These are phyloP conservation scores for Chlorella vulgaris DNA, from an alignment of 139 green algal genomes.

Conservation along the genomic window DNA sequence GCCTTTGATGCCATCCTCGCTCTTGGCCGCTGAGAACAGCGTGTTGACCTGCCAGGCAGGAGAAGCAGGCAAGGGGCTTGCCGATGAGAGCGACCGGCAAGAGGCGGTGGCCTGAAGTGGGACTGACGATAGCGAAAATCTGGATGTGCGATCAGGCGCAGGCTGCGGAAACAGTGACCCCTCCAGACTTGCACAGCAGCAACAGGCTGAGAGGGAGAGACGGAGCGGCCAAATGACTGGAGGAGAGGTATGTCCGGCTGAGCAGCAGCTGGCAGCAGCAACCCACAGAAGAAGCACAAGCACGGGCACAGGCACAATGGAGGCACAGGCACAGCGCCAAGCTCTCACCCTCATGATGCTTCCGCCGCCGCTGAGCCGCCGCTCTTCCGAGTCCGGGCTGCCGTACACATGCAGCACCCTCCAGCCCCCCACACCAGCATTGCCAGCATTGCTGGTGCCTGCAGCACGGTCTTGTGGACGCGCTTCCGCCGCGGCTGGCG, in stretches of 20 bases:
- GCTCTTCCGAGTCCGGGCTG: conserved; percentile 16
- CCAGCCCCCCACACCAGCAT: conserved; percentile 22
- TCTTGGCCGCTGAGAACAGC: conserved; percentile 43
- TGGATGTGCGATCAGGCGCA: no score
- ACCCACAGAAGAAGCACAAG: no score
- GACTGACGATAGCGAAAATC: no score
- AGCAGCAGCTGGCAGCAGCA: no score
- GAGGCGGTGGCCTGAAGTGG: neutral
- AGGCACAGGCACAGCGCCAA: neutral
- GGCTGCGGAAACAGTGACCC: no score
- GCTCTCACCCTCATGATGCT: conserved; percentile 26
- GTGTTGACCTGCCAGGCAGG: conserved; percentile 30
- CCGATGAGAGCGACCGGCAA: neutral
- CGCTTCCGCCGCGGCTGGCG: no score
- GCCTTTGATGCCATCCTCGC: conserved; percentile 42
- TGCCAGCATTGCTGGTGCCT: neutral
- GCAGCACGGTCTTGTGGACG: neutral
- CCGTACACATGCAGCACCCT: conserved; percentile 32
- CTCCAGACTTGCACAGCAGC: no score
- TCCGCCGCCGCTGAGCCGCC: conserved; percentile 3
- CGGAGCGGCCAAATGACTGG: no score
- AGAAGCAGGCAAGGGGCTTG: neutral
- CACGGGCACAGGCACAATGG: neutral
- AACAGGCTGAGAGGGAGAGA: no score
- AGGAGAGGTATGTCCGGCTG: no score